phyloP scores from a whole-genome alignment of 176 grass and related monocot genomes.

The Zea mays region DNA sequence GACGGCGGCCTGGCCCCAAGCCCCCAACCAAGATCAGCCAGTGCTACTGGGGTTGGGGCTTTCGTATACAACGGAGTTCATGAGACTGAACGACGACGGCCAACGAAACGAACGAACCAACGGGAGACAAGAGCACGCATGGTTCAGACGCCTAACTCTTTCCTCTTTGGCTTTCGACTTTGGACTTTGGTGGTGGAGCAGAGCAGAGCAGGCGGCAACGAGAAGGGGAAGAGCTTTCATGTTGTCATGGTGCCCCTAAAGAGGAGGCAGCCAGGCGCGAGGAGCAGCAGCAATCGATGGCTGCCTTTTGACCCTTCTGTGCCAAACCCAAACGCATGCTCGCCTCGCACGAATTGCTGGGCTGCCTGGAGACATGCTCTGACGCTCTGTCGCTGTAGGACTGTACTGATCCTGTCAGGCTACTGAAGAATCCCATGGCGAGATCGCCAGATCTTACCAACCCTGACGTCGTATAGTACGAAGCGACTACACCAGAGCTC shows the following conservation, averaged over 20 bases:
- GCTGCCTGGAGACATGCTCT: neutral
- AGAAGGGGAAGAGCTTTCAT: neutral
- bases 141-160: too few species aligned
- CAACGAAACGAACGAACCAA: too few species aligned
- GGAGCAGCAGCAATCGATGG: slow-evolving; percentile 27
- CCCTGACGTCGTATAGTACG: too few species aligned
- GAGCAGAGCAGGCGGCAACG: neutral
- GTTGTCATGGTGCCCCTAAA: slow-evolving; percentile 26
- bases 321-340: neutral
- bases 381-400: neutral
- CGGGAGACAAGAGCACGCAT: too few species aligned
- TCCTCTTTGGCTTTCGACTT: neutral
- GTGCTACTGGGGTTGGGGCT: too few species aligned
- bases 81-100: too few species aligned
- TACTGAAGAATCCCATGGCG: neutral
- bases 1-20: too few species aligned
- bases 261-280: slow-evolving; percentile 15
- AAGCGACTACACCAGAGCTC: too few species aligned
- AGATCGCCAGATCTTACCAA: too few species aligned
- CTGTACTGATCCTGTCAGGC: too few species aligned
- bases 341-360: slow-evolving; percentile 32
- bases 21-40: too few species aligned
- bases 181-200: neutral
- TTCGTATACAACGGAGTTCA: too few species aligned
- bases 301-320: slow-evolving; percentile 1